Conservation (phyloP, 2,329 filamentous ascomycete species). For the Aspergillus nomiae region DNA sequence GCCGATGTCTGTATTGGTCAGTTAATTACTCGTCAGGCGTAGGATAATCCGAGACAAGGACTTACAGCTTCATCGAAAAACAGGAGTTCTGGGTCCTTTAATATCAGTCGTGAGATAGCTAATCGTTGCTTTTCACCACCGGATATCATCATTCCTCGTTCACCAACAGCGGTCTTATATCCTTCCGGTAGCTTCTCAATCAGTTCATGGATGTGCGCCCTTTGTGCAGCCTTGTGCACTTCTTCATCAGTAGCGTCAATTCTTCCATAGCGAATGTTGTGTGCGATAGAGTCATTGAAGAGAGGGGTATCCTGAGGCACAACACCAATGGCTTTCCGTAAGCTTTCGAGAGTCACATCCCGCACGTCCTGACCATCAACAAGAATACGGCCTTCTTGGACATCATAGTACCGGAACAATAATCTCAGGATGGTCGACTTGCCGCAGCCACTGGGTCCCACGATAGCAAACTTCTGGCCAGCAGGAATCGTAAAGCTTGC, state of each 20-base stretch:
- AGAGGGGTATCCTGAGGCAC: constrained; percentile 96
- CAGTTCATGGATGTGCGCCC: constrained; percentile 83
- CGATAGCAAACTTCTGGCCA: constrained; percentile 92
- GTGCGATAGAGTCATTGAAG: constrained; percentile 94
- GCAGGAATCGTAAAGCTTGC: constrained; percentile 87
- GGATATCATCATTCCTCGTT: constrained; percentile 95
- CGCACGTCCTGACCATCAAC: constrained; percentile 94
- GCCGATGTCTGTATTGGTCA: constrained; percentile 66
- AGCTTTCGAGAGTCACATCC: constrained; percentile 76
- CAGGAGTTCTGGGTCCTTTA: constrained; percentile 85
- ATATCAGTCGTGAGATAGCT: constrained; percentile 76
- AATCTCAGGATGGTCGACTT: constrained; percentile 92
- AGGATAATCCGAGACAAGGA: constrained; percentile 17
- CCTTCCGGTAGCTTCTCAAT: constrained; percentile 80
- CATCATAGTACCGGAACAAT: constrained; percentile 93
- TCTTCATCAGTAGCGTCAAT: constrained; percentile 73
- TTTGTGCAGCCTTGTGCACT: constrained; percentile 74
- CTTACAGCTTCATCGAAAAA: constrained; percentile 89
- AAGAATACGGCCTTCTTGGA: constrained; percentile 78
- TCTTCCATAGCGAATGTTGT: constrained; percentile 92
- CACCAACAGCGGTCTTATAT: constrained; percentile 87
- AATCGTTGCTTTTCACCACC: constrained; percentile 92
- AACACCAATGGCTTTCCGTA: constrained; percentile 85
- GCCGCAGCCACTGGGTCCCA: constrained; percentile 92
- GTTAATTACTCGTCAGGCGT: neutral